Conservation (phyloP, 2,329 filamentous ascomycete genomes). For the Alternaria sp. region DNA sequence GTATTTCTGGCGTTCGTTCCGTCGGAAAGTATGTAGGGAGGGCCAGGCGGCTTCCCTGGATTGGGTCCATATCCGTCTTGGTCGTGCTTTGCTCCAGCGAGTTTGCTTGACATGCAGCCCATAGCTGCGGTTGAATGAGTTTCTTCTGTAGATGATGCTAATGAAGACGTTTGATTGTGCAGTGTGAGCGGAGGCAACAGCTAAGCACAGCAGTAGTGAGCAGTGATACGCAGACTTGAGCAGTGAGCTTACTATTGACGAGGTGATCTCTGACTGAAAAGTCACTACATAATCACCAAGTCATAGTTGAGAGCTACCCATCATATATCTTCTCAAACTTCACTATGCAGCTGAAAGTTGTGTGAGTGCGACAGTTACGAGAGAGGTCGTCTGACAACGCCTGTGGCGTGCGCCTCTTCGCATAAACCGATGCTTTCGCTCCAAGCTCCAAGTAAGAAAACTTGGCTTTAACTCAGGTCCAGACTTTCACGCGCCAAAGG, state of each 20-base stretch:
- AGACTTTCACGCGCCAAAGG: not conserved
- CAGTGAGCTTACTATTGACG: not conserved
- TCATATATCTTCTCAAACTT: not conserved
- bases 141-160: too few relatives aligned
- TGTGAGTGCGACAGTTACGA: not conserved
- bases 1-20: not conserved
- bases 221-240: not conserved
- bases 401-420: not conserved
- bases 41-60: not conserved
- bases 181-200: not conserved
- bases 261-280: not conserved
- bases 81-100: not conserved
- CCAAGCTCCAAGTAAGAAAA: not conserved
- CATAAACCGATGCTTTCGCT: not conserved
- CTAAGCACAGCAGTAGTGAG: not conserved
- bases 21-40: not conserved
- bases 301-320: not conserved
- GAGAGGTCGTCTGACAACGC: conserved; percentile 1
- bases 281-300: not conserved
- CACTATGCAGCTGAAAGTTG: not conserved
- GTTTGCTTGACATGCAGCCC: conserved; percentile 18
- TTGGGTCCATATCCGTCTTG: not conserved
- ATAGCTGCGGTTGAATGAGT: too few relatives aligned
- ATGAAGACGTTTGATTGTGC: too few relatives aligned
- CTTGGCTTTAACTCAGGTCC: not conserved